A percentile compares a stretch with the other conserved stretches of the same genome.
Conservation (phyloP, 2,329 filamentous ascomycete genomes). For the Colletotrichum cuscutae region DNA sequence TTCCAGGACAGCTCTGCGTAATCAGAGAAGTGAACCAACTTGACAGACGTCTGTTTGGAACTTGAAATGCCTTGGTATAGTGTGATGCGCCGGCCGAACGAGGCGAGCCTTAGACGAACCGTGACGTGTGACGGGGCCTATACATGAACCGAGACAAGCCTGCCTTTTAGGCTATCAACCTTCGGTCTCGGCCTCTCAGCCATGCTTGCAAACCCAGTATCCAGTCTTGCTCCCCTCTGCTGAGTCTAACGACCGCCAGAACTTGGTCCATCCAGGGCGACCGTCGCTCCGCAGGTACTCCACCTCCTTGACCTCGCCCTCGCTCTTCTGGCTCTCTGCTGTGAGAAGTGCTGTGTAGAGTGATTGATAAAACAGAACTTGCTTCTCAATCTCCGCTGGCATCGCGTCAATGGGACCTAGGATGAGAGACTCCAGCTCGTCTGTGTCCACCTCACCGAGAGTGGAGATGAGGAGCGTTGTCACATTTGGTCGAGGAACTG, state of each 20-base stretch:
- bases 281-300: slow-evolving; percentile 30
- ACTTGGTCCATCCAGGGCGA: slow-evolving; percentile 33
- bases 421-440: slow-evolving; percentile 17
- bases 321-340: background rate
- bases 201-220: slow-evolving; percentile 35
- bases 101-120: slow-evolving; percentile 7
- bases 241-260: slow-evolving; percentile 27
- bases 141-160: slow-evolving; percentile 1
- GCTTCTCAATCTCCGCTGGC: slow-evolving; percentile 16
- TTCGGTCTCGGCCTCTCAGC: background rate
- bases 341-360: slow-evolving; percentile 28
- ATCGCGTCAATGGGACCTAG: slow-evolving; percentile 29
- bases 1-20: background rate
- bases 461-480: slow-evolving; percentile 32
- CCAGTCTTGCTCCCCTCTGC: slow-evolving; percentile 6
- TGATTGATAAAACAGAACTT: slow-evolving; percentile 32
- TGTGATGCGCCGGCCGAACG: background rate
- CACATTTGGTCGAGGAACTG: slow-evolving; percentile 28
- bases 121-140: background rate
- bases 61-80: slow-evolving; percentile 26
- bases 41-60: slow-evolving; percentile 8
- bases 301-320: slow-evolving; percentile 20
- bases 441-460: slow-evolving; percentile 26
- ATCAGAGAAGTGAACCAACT: background rate
- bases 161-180: background rate